Base-by-base conservation (phyloP, 2,329 filamentous ascomycete genomes). In the Metarhizium sp. region DNA sequence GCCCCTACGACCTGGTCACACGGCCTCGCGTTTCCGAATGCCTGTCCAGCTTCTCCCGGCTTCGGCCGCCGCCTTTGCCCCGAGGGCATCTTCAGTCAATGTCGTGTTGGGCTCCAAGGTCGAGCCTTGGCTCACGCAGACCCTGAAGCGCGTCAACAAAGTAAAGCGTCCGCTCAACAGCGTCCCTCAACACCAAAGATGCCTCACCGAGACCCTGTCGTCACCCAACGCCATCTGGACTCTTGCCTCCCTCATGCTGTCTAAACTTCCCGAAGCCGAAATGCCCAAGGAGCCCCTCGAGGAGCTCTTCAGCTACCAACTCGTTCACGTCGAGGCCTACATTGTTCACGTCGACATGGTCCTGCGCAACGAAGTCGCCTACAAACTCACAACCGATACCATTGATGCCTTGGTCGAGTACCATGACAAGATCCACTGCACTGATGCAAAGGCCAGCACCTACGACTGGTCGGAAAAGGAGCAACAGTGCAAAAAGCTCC, bases 341-440 rank as follows among this genome's bases (percentile, higher is more conserved):
- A 92, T 97, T 64, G 94, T 99, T 59, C 92, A 97, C 73, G 91
- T 99, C 73, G 94, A 99, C 77, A 96, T 97, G 91, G 92, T 99
- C 58, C 84, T 95, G 66, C 88, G 92, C 73, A 94, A 95, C 71
- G 94, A 97, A 77, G 91, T 99, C 67, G 94, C 92, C 63, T 97
- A 92, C 82, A 99, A 99, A 81, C 82, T 99, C 67, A 97, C 92
- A 29, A 83, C 86, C 57, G 94, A 97, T 70, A 91, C 92, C 59
- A 99, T 99, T 74, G 91, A 96, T 66, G 76, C 88, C 53, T 82
- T 99, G 61, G 87, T 96, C 70, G 90, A 96, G 70, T 95, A 95
- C 73, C 94, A 99, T 81, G 92, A 94, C 78, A 90, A 96, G 61
- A 82, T 97, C 64, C 92, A 95, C 78, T 95, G 90, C 63, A 82